Conservation (phyloP, 78 protist genomes). For the Dictyostelium capitatum region DNA sequence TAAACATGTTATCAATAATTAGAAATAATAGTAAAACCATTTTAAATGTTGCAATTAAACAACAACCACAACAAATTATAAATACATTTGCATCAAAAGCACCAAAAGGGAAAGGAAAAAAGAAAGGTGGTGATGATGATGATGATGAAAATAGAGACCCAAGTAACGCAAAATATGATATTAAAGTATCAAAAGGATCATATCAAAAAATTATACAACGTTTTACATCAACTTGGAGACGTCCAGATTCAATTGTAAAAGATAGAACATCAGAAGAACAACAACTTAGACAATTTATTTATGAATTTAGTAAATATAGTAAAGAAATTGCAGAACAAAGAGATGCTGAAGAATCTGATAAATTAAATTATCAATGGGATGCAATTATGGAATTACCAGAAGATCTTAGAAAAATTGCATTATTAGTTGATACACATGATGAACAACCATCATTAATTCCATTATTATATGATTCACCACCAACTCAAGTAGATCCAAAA, state of each 20-base stretch:
- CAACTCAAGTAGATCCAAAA: constrained; percentile 39
- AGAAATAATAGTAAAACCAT: neutral
- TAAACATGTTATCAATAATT: neutral
- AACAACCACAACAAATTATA: neutral
- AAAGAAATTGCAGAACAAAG: neutral
- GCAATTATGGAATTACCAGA: constrained; percentile 71
- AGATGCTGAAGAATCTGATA: constrained; percentile 29
- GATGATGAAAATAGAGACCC: neutral
- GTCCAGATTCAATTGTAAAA: constrained; percentile 7
- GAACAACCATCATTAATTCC: constrained; percentile 50
- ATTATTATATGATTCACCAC: constrained; percentile 44
- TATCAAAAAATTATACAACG: constrained; percentile 44
- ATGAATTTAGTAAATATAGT: neutral
- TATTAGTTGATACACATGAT: constrained; percentile 57
- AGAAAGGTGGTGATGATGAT: neutral
- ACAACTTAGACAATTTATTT: constrained; percentile 3
- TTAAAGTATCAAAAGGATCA: constrained; percentile 23
- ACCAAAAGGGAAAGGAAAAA: neutral
- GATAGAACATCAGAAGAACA: constrained; percentile 25
- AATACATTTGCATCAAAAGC: neutral
- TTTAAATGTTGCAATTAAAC: neutral
- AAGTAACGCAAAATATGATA: neutral
- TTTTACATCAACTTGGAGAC: constrained; percentile 7
- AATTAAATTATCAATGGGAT: constrained; percentile 54
- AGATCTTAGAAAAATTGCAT: constrained; percentile 62